Conservation (phyloP, 2,329 filamentous ascomycete species). For the Juglanconis oblonga region DNA sequence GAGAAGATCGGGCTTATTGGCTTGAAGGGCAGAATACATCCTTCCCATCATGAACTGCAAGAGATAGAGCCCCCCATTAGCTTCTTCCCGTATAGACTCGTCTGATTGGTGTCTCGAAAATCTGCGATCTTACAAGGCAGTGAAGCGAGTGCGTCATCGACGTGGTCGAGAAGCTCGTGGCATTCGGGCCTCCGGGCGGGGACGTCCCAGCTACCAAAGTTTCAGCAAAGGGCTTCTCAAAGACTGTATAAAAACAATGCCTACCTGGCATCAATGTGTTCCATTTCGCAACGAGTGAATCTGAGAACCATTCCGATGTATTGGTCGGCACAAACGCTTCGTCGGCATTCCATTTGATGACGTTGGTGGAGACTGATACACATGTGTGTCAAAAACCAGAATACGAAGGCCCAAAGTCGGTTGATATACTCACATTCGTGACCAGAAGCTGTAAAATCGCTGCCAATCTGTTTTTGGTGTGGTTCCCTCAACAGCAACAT, state of each 20-base stretch:
- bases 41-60: slow-evolving; percentile 32
- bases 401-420: slow-evolving; percentile 1
- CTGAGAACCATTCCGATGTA: slow-evolving; percentile 35
- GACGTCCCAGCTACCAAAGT: background rate
- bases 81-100: background rate
- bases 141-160: slow-evolving; percentile 40
- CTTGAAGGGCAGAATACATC: slow-evolving; percentile 28
- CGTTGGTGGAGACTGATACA: slow-evolving; percentile 31
- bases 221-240: background rate
- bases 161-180: slow-evolving; percentile 33
- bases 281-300: slow-evolving; percentile 35
- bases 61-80: slow-evolving; percentile 5
- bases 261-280: slow-evolving; percentile 38
- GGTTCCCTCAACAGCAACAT: slow-evolving; percentile 20
- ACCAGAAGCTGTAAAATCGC: slow-evolving; percentile 34
- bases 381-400: background rate
- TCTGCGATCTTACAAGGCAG: slow-evolving; percentile 31
- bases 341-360: slow-evolving; percentile 37
- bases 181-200: slow-evolving; percentile 22
- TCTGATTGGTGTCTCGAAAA: background rate
- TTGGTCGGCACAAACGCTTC: slow-evolving; percentile 37
- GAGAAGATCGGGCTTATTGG: slow-evolving; percentile 20
- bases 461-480: slow-evolving; percentile 33
- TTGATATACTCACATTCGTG: slow-evolving; percentile 30
- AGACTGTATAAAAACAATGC: slow-evolving; percentile 1